Conservation (phyloP, 2,329 filamentous ascomycete genomes). For the Calonectria pseudoreteaudii region DNA sequence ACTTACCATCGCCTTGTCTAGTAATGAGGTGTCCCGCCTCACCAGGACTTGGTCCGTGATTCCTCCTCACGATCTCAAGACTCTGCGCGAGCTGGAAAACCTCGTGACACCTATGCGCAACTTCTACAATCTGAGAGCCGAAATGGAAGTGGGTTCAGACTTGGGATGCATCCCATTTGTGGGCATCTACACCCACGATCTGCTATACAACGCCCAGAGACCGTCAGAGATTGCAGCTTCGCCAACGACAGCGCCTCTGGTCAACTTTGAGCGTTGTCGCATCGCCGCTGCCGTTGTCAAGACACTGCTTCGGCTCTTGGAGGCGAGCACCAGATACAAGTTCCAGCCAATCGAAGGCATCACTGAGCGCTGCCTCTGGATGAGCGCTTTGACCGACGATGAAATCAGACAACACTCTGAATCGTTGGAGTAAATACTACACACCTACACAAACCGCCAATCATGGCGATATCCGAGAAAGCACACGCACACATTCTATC, state of each 20-base stretch:
- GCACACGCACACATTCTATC: background rate
- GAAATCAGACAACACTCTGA: slow-evolving; percentile 73
- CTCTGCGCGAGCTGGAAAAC: slow-evolving; percentile 75
- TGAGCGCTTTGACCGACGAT: slow-evolving; percentile 80
- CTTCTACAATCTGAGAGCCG: slow-evolving; percentile 79
- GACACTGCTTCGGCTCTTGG: slow-evolving; percentile 80
- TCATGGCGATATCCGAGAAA: background rate
- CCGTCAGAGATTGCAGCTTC: slow-evolving; percentile 79
- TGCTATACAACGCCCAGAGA: slow-evolving; percentile 84
- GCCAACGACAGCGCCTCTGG: slow-evolving; percentile 73
- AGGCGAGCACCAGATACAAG: slow-evolving; percentile 79
- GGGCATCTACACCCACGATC: slow-evolving; percentile 84
- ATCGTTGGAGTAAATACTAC: slow-evolving; percentile 54
- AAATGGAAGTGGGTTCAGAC: slow-evolving; percentile 80
- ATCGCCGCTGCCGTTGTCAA: slow-evolving; percentile 83
- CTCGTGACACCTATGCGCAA: slow-evolving; percentile 83
- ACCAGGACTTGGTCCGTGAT: slow-evolving; percentile 79
- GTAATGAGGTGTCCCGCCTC: slow-evolving; percentile 77
- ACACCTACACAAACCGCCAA: background rate
- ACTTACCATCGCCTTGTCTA: slow-evolving; percentile 81
- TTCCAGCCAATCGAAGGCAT: slow-evolving; percentile 82
- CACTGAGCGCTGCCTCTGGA: slow-evolving; percentile 86
- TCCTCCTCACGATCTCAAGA: slow-evolving; percentile 72
- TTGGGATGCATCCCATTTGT: slow-evolving; percentile 87
- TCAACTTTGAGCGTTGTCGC: slow-evolving; percentile 87